phyloP scores from a whole-genome alignment of 768 basidiomycete species.

The Russula lepida region DNA sequence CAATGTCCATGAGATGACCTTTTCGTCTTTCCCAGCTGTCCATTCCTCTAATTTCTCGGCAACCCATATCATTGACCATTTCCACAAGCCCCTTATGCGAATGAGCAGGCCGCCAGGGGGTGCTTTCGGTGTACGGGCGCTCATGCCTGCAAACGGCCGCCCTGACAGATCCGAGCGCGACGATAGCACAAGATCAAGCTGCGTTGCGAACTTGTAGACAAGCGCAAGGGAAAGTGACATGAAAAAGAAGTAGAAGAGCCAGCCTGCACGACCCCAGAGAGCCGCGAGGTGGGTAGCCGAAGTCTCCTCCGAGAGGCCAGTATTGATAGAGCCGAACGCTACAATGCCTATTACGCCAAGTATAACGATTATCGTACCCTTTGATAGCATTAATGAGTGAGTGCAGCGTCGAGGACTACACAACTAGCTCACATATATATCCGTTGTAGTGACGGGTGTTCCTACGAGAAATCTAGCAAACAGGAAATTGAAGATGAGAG shows the following conservation, averaged over 20 bases:
- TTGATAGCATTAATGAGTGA: slow-evolving; percentile 5
- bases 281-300: slow-evolving; percentile 66
- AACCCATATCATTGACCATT: slow-evolving; percentile 41
- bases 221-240: slow-evolving; percentile 62
- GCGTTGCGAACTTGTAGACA: slow-evolving; percentile 58
- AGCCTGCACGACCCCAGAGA: slow-evolving; percentile 80
- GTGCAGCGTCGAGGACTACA: background rate
- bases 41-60: slow-evolving; percentile 60
- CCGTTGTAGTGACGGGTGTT: slow-evolving; percentile 73
- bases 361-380: slow-evolving; percentile 80
- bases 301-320: slow-evolving; percentile 66
- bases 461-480: slow-evolving; percentile 87
- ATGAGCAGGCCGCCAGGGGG: slow-evolving; percentile 25
- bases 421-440: slow-evolving; percentile 56
- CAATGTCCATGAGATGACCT: slow-evolving; percentile 78
- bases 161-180: slow-evolving; percentile 64
- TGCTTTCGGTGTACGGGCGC: slow-evolving; percentile 23
- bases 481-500: slow-evolving; percentile 92
- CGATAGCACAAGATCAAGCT: slow-evolving; percentile 65
- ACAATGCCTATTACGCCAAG: slow-evolving; percentile 83
- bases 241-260: slow-evolving; percentile 85
- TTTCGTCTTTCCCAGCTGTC: slow-evolving; percentile 77
- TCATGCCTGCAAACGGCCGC: slow-evolving; percentile 41
- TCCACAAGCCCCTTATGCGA: slow-evolving; percentile 36
- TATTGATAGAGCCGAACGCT: slow-evolving; percentile 77